Evolutionary conservation across 164 flowering plant species (phyloP).

Genomic region (Dillenia suffruticosa): DNA sequence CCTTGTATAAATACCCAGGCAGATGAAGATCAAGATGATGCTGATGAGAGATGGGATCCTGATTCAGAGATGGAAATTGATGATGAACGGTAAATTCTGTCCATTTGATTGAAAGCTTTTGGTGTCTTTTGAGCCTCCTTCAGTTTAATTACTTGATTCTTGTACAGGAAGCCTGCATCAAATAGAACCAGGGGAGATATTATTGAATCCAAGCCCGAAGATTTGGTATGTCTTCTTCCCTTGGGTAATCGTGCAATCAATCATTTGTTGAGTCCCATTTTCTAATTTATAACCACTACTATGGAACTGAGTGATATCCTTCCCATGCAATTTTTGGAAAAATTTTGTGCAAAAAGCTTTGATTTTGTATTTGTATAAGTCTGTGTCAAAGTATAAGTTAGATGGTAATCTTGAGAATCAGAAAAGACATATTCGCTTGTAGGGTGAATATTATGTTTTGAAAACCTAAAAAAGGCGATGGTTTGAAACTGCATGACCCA

Average conservation of each 20-base stretch:
- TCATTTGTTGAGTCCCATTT: not conserved
- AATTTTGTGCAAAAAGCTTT: not conserved
- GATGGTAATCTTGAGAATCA: too few relatives aligned
- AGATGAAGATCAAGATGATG: constrained; percentile 63
- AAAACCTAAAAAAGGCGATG: too few relatives aligned
- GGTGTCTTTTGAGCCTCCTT: not conserved
- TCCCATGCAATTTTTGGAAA: not conserved
- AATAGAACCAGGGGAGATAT: constrained; percentile 43
- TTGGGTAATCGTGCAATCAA: not conserved
- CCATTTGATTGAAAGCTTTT: not conserved
- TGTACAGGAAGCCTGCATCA: constrained; percentile 41
- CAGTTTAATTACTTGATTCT: not conserved
- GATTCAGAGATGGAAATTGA: constrained; percentile 67
- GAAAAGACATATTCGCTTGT: too few relatives aligned
- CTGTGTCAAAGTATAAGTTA: too few relatives aligned
- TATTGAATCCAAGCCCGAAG: constrained; percentile 46
- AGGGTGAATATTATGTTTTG: too few relatives aligned
- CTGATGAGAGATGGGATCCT: constrained; percentile 63
- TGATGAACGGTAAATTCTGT: constrained; percentile 37
- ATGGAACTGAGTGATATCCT: too few relatives aligned
- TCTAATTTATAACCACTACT: not conserved
- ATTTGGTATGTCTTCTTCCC: constrained; percentile 30
- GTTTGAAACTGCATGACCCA: too few relatives aligned
- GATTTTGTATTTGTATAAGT: not conserved
- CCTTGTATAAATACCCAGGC: constrained; percentile 25